Conservation (phyloP, 371 early-diverging fungal genomes). For the Fennellomyces sp. region DNA sequence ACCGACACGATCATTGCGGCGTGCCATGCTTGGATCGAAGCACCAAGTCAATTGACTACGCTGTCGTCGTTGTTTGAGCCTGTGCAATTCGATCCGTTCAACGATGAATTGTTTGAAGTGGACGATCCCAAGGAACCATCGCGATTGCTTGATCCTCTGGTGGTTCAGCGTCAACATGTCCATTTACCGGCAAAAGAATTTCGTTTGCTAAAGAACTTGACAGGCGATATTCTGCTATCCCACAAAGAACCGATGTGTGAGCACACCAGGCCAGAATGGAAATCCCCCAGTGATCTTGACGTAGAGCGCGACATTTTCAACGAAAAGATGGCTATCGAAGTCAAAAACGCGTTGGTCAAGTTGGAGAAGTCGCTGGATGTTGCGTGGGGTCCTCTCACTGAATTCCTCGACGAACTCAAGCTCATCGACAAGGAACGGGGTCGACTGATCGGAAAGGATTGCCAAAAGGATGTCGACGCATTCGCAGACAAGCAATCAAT, state of each 20-base stretch:
- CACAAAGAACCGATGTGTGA: constrained; percentile 73
- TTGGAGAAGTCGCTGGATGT: constrained; percentile 23
- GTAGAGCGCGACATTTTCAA: constrained; percentile 68
- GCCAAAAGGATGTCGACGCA: constrained; percentile 22
- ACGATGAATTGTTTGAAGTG: constrained; percentile 45
- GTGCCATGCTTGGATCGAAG: constrained; percentile 32
- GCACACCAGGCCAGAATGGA: constrained; percentile 66
- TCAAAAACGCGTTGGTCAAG: constrained; percentile 32
- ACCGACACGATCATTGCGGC: constrained; percentile 19
- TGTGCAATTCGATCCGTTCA: constrained; percentile 52
- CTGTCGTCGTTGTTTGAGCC: constrained; percentile 39
- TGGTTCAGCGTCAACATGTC: constrained; percentile 55
- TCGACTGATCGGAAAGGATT: constrained; percentile 27
- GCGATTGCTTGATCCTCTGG: constrained; percentile 56
- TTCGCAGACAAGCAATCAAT: constrained; percentile 22
- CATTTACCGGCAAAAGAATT: constrained; percentile 67
- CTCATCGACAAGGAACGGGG: constrained; percentile 25
- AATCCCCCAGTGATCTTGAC: constrained; percentile 72
- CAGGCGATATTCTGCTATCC: constrained; percentile 65
- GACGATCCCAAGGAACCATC: constrained; percentile 65
- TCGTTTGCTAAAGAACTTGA: constrained; percentile 66
- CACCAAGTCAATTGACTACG: constrained; percentile 29
- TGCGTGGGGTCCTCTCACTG: constrained; percentile 48
- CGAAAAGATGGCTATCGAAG: constrained; percentile 46
- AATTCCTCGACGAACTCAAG: constrained; percentile 35